Evolutionary conservation across 495 filamentous ascomycete species (phyloP).

Genomic region (Chaetomium cochliodes): DNA sequence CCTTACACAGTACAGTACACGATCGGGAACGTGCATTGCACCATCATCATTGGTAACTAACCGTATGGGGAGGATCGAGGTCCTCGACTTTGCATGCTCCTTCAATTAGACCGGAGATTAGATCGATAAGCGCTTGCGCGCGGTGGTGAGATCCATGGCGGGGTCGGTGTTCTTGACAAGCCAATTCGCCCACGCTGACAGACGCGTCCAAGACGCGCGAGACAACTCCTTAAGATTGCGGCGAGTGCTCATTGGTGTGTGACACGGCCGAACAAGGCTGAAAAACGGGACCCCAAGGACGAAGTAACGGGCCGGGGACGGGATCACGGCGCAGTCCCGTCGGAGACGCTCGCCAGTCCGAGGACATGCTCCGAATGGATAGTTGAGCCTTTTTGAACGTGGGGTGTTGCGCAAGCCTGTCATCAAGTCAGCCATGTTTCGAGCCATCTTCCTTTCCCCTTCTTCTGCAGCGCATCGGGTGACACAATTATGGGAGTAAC

Average conservation of each 20-base stretch:
- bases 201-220: constrained; percentile 9
- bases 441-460: constrained; percentile 6
- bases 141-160: not conserved
- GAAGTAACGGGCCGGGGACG: not conserved
- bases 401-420: not conserved
- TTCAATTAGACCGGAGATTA: constrained; percentile 5
- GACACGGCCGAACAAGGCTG: not conserved
- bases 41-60: not conserved
- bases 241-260: constrained; percentile 2
- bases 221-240: not conserved
- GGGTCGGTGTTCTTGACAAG: not conserved
- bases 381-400: not conserved
- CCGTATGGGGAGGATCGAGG: not conserved
- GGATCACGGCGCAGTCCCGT: not conserved
- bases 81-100: not conserved
- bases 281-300: not conserved
- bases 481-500: constrained; percentile 6
- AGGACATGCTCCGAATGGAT: not conserved
- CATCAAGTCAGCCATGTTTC: constrained; percentile 7
- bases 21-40: not conserved
- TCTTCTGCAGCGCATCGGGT: constrained; percentile 9
- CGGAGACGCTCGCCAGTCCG: not conserved
- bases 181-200: not conserved
- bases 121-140: constrained; percentile 1
- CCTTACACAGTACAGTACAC: not conserved